Conservation (phyloP, 768 basidiomycete species). For the Neoboletus brunneissimus region DNA sequence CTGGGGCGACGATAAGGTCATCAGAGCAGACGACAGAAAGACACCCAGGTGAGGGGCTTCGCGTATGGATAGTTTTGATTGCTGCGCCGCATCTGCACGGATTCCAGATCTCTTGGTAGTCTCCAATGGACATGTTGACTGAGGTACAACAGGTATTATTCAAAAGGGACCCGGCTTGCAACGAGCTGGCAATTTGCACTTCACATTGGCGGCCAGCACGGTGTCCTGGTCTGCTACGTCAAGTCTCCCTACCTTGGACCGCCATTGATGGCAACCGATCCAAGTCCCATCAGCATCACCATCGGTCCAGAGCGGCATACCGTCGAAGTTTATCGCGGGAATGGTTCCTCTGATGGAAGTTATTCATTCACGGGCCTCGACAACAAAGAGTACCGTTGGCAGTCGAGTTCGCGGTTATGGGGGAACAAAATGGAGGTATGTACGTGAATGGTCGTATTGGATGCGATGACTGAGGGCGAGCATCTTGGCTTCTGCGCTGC, state of each 20-base stretch:
- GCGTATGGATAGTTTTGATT: not conserved
- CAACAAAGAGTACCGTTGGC: conserved; percentile 27
- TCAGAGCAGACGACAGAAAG: conserved; percentile 26
- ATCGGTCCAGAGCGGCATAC: conserved; percentile 10
- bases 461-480: not conserved
- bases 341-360: not conserved
- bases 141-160: conserved; percentile 22
- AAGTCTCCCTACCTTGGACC: conserved; percentile 31
- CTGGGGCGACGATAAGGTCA: conserved; percentile 29
- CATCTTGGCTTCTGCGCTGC: not conserved
- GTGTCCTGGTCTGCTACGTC: conserved; percentile 23
- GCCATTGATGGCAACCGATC: conserved; percentile 9
- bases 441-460: conserved; percentile 1
- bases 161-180: conserved; percentile 16
- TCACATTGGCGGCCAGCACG: conserved; percentile 16
- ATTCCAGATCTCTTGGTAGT: not conserved
- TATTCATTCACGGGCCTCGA: conserved; percentile 26
- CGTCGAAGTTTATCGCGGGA: conserved; percentile 13
- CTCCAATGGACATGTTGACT: not conserved
- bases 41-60: conserved; percentile 25
- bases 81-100: not conserved
- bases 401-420: conserved; percentile 8
- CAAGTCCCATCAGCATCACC: conserved; percentile 18
- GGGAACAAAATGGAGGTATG: conserved; percentile 24
- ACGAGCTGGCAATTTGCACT: conserved; percentile 25